Percentiles rank a stretch among this genome's conserved stretches.
These are phyloP conservation scores for Nemania sp. DNA, from an alignment of 2,329 filamentous ascomycete genomes.

Conservation along the genomic window DNA sequence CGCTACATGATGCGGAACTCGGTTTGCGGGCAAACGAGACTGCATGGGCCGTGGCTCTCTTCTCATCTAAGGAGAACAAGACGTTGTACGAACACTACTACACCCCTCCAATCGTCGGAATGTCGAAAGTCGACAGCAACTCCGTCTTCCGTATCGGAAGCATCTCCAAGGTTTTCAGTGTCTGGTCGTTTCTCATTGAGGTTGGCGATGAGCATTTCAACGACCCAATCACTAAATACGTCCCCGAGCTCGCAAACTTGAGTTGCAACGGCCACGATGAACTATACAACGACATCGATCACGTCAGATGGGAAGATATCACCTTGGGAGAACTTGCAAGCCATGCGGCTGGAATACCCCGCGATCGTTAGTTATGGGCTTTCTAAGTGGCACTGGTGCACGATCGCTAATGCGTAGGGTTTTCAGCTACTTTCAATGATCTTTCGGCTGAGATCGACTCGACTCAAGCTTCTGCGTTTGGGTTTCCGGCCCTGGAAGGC, in stretches of 20 bases:
- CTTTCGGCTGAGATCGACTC: slow-evolving; percentile 7
- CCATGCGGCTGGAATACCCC: slow-evolving; percentile 43
- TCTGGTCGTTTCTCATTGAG: slow-evolving; percentile 48
- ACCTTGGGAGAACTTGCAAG: slow-evolving; percentile 45
- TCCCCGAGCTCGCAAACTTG: slow-evolving; percentile 46
- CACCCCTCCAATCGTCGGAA: slow-evolving; percentile 35
- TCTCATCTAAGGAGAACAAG: slow-evolving; percentile 33
- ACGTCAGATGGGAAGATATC: slow-evolving; percentile 41
- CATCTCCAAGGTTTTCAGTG: slow-evolving; percentile 51
- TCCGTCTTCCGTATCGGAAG: slow-evolving; percentile 49
- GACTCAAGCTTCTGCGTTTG: slow-evolving; percentile 13
- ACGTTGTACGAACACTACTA: slow-evolving; percentile 36
- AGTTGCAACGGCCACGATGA: neutral
- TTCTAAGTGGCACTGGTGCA: neutral
- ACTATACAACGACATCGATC: slow-evolving; percentile 33
- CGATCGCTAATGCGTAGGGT: neutral
- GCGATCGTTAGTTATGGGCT: slow-evolving; percentile 41
- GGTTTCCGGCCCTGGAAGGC: slow-evolving; percentile 14
- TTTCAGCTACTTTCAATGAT: slow-evolving; percentile 21
- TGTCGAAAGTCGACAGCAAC: slow-evolving; percentile 38
- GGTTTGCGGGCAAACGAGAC: slow-evolving; percentile 28
- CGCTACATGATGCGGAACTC: neutral
- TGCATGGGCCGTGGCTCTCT: slow-evolving; percentile 36
- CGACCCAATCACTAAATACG: slow-evolving; percentile 47
- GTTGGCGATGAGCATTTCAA: slow-evolving; percentile 47